These are phyloP conservation scores for Neurospora sp. DNA, from an alignment of 495 filamentous ascomycete genomes.

Conservation along the genomic window DNA sequence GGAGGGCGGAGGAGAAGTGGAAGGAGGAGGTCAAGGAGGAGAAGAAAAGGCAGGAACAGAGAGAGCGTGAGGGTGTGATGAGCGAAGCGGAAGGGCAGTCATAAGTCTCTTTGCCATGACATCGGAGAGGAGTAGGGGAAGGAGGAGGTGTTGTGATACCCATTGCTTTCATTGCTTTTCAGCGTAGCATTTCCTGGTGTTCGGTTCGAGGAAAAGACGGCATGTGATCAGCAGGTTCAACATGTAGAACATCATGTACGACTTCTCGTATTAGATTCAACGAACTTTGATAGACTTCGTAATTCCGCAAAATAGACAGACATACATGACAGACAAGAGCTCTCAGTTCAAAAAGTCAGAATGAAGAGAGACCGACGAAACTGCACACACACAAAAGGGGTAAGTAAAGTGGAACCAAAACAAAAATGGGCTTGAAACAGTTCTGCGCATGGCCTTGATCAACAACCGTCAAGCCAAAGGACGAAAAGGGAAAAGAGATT, in stretches of 20 bases:
- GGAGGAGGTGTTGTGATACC: neutral
- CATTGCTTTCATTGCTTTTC: neutral
- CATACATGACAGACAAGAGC: neutral
- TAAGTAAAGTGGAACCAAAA: neutral
- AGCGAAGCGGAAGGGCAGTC: neutral
- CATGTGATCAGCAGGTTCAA: neutral
- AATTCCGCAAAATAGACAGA: neutral
- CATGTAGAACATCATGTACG: neutral
- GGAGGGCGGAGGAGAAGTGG: slow-evolving; percentile 19
- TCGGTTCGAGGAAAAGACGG: neutral
- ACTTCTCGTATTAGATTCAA: neutral
- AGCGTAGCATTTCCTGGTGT: neutral
- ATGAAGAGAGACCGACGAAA: no score
- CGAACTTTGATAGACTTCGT: neutral
- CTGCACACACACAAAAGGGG: neutral
- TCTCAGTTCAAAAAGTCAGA: no score
- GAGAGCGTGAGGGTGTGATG: neutral
- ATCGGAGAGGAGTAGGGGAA: neutral
- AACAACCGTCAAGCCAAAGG: no score
- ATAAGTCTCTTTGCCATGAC: neutral
- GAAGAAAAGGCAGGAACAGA: neutral
- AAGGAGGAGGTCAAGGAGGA: neutral
- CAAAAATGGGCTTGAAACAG: neutral
- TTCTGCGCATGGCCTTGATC: no score
- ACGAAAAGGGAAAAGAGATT: no score